Conservation (phyloP, 495 filamentous ascomycete species). For the Penicillium parvum region DNA sequence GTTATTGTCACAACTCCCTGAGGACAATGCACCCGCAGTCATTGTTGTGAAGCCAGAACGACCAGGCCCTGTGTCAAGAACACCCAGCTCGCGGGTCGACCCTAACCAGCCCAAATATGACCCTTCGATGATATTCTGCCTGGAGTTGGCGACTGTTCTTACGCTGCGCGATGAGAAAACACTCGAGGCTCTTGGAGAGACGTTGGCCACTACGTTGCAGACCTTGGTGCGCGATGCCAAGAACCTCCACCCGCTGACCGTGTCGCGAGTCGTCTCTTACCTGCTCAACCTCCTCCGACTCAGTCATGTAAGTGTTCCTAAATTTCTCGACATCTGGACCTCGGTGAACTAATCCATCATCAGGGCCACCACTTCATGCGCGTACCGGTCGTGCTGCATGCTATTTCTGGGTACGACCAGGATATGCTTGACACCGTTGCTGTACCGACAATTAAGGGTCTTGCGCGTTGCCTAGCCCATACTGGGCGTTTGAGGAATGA, state of each 20-base stretch:
- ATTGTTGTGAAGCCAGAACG: conserved; percentile 85
- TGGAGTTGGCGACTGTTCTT: conserved; percentile 85
- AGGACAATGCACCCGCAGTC: conserved; percentile 73
- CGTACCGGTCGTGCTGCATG: conserved; percentile 88
- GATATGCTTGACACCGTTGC: conserved; percentile 72
- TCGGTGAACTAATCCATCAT: conserved; percentile 24
- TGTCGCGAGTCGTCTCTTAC: conserved; percentile 83
- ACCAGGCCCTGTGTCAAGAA: conserved; percentile 47
- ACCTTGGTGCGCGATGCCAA: conserved; percentile 72
- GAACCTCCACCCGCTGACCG: conserved; percentile 71
- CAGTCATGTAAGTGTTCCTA: conserved; percentile 67
- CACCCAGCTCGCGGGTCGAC: conserved; percentile 48
- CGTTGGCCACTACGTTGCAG: conserved; percentile 74
- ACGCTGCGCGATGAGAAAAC: conserved; percentile 72
- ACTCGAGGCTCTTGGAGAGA: conserved; percentile 66
- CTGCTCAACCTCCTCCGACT: conserved; percentile 76
- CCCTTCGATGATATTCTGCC: conserved; percentile 76
- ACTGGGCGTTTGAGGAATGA: conserved; percentile 77
- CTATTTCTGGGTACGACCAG: conserved; percentile 80
- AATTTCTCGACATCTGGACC: background rate
- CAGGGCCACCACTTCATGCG: conserved; percentile 87
- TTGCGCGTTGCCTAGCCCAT: conserved; percentile 73
- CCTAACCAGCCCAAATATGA: conserved; percentile 64
- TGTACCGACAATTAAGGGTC: conserved; percentile 67
- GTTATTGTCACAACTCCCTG: conserved; percentile 78